Evolutionary conservation across 2,329 filamentous ascomycete species (phyloP).

Genomic region (Nigrograna mackinnonii): DNA sequence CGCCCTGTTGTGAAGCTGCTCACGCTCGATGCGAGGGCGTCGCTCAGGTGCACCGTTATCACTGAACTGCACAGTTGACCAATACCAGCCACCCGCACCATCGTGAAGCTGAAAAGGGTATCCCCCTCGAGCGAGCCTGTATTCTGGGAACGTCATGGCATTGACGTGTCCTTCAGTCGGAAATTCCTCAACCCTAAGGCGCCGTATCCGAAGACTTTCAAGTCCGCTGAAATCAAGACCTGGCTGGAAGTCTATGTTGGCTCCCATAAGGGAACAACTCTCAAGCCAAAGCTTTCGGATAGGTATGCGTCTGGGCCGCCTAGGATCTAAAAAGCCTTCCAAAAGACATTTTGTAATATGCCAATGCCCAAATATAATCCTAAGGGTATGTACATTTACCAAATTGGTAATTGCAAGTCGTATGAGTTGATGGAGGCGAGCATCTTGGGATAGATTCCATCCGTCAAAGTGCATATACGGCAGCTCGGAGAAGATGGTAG

Average conservation of each 20-base stretch:
- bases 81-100: conserved; percentile 33
- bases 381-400: conserved; percentile 47
- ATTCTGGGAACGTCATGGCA: conserved; percentile 23
- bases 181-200: conserved; percentile 39
- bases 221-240: conserved; percentile 33
- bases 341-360: conserved; percentile 44
- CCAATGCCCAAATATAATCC: conserved; percentile 50
- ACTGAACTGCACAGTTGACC: conserved; percentile 28
- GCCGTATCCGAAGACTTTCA: conserved; percentile 46
- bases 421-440: conserved; percentile 43
- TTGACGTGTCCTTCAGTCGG: too few species aligned
- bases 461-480: conserved; percentile 44
- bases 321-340: conserved; percentile 42
- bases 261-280: conserved; percentile 42
- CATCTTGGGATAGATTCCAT: conserved; percentile 44
- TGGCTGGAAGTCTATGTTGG: conserved; percentile 17
- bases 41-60: conserved; percentile 8
- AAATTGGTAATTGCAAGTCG: conserved; percentile 43
- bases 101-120: conserved; percentile 27
- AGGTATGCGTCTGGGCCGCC: conserved; percentile 25
- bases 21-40: conserved; percentile 5
- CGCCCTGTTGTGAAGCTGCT: conserved; percentile 19
- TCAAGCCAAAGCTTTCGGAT: conserved; percentile 51
- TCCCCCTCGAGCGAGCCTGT: conserved; percentile 33
- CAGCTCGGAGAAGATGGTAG: conserved; percentile 49